Evolutionary conservation across 176 grass and related monocot species (phyloP).

Genomic region (Carex scoparia): DNA sequence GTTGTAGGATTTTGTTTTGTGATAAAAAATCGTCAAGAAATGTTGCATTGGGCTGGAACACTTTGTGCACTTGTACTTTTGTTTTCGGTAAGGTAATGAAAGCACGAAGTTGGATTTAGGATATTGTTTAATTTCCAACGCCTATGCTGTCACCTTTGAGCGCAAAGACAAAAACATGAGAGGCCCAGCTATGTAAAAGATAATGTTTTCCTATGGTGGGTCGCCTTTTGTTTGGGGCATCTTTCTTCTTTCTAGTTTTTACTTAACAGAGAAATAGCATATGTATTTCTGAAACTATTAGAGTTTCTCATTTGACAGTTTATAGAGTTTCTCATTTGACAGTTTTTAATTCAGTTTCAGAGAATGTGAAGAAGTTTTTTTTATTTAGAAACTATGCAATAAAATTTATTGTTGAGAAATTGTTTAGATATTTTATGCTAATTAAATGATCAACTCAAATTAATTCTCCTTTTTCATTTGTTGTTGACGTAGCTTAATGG

Average conservation of each 20-base stretch:
- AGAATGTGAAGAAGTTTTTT: no score
- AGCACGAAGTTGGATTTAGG: not conserved
- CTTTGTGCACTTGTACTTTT: not conserved
- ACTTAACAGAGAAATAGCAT: not conserved
- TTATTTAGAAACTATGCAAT: no score
- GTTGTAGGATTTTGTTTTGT: slow-evolving; percentile 23
- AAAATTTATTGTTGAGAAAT: no score
- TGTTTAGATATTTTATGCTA: no score
- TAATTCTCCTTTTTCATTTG: no score
- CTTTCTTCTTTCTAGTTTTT: not conserved
- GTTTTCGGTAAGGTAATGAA: not conserved
- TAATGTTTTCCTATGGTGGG: not conserved
- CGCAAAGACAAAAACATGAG: not conserved
- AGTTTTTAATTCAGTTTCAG: no score
- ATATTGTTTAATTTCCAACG: not conserved
- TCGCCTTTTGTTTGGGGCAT: not conserved
- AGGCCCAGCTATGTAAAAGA: not conserved
- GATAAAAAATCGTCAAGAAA: not conserved
- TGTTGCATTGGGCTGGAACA: not conserved
- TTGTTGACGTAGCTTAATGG: no score
- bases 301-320: no score
- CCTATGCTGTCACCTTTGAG: not conserved
- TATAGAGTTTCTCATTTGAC: no score
- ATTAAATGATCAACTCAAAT: no score
- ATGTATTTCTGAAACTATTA: no score